A percentile compares a stretch with the other conserved stretches of the same genome.
phyloP scores from a whole-genome alignment of 257 asterid genomes.

The Ocimum tenuiflorum region DNA sequence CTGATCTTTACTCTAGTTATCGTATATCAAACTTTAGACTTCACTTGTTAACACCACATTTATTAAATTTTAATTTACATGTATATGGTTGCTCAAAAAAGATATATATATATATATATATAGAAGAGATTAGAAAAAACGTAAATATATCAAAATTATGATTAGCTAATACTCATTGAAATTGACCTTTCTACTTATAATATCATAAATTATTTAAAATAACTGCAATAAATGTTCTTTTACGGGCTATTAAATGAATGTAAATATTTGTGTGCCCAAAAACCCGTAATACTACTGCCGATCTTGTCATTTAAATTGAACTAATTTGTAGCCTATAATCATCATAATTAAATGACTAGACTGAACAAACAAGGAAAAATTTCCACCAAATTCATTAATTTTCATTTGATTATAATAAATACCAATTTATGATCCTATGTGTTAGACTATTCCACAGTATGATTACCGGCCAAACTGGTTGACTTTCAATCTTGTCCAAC shows the following conservation, averaged over 20 bases:
- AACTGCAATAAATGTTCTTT: neutral
- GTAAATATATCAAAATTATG: no score
- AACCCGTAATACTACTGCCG: neutral
- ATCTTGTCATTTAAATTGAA: neutral
- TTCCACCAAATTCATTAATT: neutral
- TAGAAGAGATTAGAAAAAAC: no score
- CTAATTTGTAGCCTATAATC: neutral
- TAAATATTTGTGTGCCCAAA: neutral
- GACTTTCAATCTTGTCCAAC: conserved; percentile 24
- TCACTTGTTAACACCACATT: no score
- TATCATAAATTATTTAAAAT: no score
- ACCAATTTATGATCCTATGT: conserved; percentile 9
- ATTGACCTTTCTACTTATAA: no score
- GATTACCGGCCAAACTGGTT: conserved; percentile 17
- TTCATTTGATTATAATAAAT: neutral
- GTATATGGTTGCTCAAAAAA: no score
- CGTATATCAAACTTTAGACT: no score
- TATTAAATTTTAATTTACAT: no score
- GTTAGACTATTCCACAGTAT: neutral
- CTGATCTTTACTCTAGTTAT: neutral
- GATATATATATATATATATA: no score
- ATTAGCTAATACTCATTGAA: no score
- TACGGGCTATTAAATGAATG: neutral
- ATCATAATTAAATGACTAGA: neutral
- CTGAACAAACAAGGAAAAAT: neutral